These are phyloP conservation scores for Termitomyces sp. DNA, from an alignment of 768 basidiomycete species.

Conservation along the genomic window DNA sequence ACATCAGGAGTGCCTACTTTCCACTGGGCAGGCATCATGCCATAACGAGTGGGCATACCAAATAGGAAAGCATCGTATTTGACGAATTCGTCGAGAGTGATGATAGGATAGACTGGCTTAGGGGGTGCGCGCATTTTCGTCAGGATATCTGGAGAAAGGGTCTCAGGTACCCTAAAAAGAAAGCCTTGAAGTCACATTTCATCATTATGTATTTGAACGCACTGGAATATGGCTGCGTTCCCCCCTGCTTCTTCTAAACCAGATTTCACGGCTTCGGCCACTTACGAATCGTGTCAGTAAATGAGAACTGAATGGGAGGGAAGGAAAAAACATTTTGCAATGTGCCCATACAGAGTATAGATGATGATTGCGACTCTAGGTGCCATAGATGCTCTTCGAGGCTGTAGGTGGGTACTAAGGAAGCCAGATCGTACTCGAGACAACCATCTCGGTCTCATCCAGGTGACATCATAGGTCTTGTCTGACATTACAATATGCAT, in stretches of 20 bases:
- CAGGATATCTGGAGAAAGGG: slow-evolving; percentile 64
- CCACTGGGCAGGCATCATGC: slow-evolving; percentile 78
- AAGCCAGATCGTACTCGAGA: not conserved
- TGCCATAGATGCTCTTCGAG: slow-evolving; percentile 23
- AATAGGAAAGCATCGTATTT: slow-evolving; percentile 69
- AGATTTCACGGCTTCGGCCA: slow-evolving; percentile 49
- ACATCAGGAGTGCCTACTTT: slow-evolving; percentile 36
- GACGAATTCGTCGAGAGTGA: slow-evolving; percentile 46
- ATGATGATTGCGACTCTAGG: slow-evolving; percentile 64
- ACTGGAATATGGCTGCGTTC: slow-evolving; percentile 49
- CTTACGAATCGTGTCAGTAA: slow-evolving; percentile 25
- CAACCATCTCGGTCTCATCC: not conserved
- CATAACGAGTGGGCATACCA: slow-evolving; percentile 78
- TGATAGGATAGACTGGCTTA: slow-evolving; percentile 67
- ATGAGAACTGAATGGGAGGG: not conserved
- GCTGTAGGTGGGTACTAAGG: too few relatives aligned
- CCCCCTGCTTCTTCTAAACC: slow-evolving; percentile 49
- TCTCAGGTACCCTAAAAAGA: slow-evolving; percentile 62
- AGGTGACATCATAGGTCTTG: not conserved
- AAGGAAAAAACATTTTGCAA: slow-evolving; percentile 52
- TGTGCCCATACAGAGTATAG: slow-evolving; percentile 72
- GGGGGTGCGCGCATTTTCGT: slow-evolving; percentile 64
- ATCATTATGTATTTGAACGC: slow-evolving; percentile 9
- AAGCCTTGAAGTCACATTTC: not conserved
- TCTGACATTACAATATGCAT: not conserved